phyloP scores from a whole-genome alignment of 2,329 filamentous ascomycete genomes.

The Alternaria solani region DNA sequence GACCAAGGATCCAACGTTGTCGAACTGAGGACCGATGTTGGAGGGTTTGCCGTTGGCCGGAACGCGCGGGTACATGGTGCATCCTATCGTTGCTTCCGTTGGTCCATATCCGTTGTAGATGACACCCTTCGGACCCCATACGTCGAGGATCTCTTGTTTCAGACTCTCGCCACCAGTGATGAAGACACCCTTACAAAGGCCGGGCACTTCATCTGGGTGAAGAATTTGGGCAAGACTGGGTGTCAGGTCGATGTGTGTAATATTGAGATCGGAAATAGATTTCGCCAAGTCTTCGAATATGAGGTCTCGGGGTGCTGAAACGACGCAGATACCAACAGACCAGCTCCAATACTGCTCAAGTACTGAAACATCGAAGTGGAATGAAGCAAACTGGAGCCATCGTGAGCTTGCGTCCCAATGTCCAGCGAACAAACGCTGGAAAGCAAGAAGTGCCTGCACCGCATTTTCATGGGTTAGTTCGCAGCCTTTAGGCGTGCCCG shows the following conservation, averaged over 20 bases:
- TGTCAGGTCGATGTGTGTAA: slow-evolving; percentile 92
- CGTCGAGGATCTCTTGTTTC: slow-evolving; percentile 86
- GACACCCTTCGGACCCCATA: slow-evolving; percentile 79
- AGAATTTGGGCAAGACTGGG: slow-evolving; percentile 83
- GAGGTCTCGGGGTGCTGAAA: slow-evolving; percentile 81
- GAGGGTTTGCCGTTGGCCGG: slow-evolving; percentile 79
- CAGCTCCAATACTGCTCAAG: slow-evolving; percentile 96
- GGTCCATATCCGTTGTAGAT: slow-evolving; percentile 94
- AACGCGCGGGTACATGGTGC: slow-evolving; percentile 87
- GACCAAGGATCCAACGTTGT: slow-evolving; percentile 86
- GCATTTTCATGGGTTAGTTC: slow-evolving; percentile 88
- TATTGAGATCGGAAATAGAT: slow-evolving; percentile 73
- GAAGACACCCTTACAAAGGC: slow-evolving; percentile 82
- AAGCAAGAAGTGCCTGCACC: slow-evolving; percentile 88
- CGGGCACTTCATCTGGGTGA: slow-evolving; percentile 81
- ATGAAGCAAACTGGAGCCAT: slow-evolving; percentile 92
- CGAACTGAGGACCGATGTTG: slow-evolving; percentile 87
- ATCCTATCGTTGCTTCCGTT: slow-evolving; percentile 91
- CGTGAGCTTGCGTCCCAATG: slow-evolving; percentile 78
- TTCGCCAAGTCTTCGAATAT: slow-evolving; percentile 83
- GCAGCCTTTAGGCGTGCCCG: slow-evolving; percentile 86
- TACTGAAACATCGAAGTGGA: slow-evolving; percentile 94
- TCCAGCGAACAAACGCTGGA: slow-evolving; percentile 76
- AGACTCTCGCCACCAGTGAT: slow-evolving; percentile 91
- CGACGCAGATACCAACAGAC: slow-evolving; percentile 86